Base-by-base conservation (phyloP, 2,329 filamentous ascomycete species). In the Penicillium sp. region DNA sequence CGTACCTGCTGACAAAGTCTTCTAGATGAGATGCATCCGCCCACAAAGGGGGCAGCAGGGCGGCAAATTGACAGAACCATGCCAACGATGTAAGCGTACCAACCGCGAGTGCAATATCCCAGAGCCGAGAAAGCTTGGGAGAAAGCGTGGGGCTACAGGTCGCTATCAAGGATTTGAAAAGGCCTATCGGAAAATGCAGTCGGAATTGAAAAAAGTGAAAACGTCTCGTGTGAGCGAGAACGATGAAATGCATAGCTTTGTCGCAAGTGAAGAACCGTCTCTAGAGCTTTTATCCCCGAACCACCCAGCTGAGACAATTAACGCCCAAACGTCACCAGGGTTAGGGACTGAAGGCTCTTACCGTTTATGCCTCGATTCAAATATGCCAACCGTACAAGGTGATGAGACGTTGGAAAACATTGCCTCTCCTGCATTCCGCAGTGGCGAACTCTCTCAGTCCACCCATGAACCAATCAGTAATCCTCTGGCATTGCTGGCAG, bases 151-250 rank as follows among this genome's bases (percentile, higher is more conserved):
- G 1, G 59, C 63, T 2, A 39, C 56, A 19, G 63, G 63, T 17
- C 57, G 61, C 2, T 66, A 65, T 53, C 53, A 49, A 15, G 62
- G 62, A 7, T 43, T 66, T 17, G 60, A 66, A 37, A 66, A 66
- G 47, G 61, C 59, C 2, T 59, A 57, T 31, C 56, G 61, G 4
- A 61, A 61, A 22, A 53, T 64, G 24, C 57, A 64, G 42, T 47
- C 52, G 1, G 61, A 65, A 37, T 41, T 61, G 24, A 53, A 53
- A 5, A 64, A 59, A 31, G 54, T 50, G 2, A 48, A 48, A 31
- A 17, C 49, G 31, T 15, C 29, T 35, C 29, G 28, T 34, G 21
- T 13, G 3, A 28, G 41, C 17, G 48, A 49, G 13, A 38, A 21
- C 15, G 10, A 50, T n/a, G 48, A 53, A 3, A 43, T 48, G 9